Conservation (phyloP, 441 rosid genomes). For the Pelargonium fulgidum region DNA sequence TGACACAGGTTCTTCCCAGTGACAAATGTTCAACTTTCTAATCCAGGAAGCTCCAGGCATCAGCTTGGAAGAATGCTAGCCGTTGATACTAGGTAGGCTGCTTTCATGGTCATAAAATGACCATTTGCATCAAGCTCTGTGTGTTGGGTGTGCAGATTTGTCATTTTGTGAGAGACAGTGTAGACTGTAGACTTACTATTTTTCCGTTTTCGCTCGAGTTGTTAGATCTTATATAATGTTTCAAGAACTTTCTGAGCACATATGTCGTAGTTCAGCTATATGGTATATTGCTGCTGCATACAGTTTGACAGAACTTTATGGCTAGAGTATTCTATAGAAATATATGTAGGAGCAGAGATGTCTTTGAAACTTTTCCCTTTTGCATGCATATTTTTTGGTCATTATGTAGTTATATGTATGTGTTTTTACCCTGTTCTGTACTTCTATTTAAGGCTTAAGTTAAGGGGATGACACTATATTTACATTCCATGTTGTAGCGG, state of each 20-base stretch:
- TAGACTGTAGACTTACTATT: not conserved
- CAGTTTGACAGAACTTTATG: not conserved
- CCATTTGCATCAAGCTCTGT: not conserved
- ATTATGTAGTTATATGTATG: not conserved
- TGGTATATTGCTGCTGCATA: not conserved
- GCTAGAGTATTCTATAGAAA: not conserved
- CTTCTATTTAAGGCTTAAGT: not conserved
- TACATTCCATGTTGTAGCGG: not conserved
- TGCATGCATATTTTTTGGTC: not conserved
- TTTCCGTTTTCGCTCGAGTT: not conserved
- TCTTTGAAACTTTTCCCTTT: not conserved
- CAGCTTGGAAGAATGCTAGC: slow-evolving; percentile 86
- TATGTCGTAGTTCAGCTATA: not conserved
- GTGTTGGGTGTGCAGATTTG: not conserved
- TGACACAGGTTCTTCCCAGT: slow-evolving; percentile 75
- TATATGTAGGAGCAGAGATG: not conserved
- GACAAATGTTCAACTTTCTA: slow-evolving; percentile 71
- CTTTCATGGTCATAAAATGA: slow-evolving; percentile 5
- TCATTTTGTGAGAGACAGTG: not conserved
- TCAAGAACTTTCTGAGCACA: not conserved
- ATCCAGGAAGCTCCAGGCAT: slow-evolving; percentile 70
- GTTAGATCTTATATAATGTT: not conserved
- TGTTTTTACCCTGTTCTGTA: not conserved
- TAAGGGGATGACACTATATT: not conserved
- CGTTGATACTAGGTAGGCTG: slow-evolving; percentile 67